Evolutionary conservation across 2,329 filamentous ascomycete species (phyloP).

Genomic region (Arthrobotrys sinensis): DNA sequence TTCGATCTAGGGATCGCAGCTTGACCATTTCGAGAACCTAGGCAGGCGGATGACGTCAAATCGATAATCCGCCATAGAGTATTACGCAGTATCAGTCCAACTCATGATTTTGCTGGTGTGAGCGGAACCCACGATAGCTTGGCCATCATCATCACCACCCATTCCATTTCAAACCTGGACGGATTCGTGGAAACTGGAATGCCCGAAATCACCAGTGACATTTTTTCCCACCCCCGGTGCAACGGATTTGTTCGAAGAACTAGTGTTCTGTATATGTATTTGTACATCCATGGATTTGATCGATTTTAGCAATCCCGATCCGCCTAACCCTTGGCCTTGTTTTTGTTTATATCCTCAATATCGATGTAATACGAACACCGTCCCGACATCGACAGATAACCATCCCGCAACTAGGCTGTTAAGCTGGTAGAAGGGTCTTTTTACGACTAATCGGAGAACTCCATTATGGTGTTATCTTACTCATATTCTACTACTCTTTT

Average conservation of each 20-base stretch:
- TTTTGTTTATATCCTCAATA: slow-evolving; percentile 16
- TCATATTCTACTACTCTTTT: too few species aligned
- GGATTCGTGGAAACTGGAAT: slow-evolving; percentile 3
- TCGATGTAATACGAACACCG: slow-evolving; percentile 14
- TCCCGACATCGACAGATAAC: not conserved
- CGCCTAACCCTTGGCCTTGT: slow-evolving; percentile 16
- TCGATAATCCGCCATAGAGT: not conserved
- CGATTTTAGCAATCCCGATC: slow-evolving; percentile 11
- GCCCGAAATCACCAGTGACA: not conserved
- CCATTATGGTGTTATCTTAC: not conserved
- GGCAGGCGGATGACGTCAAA: not conserved
- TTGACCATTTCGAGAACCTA: not conserved
- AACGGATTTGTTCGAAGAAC: not conserved
- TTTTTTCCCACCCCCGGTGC: not conserved
- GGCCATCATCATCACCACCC: not conserved
- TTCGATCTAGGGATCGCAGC: not conserved
- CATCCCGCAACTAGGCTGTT: not conserved
- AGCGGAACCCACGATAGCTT: not conserved
- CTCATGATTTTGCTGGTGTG: not conserved
- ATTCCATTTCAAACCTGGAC: not conserved
- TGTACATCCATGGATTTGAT: not conserved
- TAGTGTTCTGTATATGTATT: not conserved
- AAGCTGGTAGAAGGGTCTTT: not conserved
- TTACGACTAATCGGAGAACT: not conserved
- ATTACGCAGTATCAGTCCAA: not conserved